A percentile compares a stretch with the other conserved stretches of the same genome.
phyloP scores from a whole-genome alignment of 352 stramenopile genomes.

The Phytophthora sojae region DNA sequence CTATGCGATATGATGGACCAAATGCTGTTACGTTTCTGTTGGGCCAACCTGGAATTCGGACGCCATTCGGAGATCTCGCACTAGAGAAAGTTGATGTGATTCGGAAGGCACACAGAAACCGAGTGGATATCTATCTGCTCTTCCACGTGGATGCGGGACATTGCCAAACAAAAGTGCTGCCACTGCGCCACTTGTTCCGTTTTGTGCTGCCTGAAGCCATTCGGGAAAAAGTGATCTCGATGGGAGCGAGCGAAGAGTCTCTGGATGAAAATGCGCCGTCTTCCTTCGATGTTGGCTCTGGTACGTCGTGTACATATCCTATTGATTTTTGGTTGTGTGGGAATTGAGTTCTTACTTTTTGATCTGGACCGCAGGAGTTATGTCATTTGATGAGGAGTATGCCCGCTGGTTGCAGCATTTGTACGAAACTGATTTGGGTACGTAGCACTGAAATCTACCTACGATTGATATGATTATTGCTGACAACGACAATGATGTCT shows the following conservation, averaged over 20 bases:
- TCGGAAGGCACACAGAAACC: conserved; percentile 54
- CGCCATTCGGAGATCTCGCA: conserved; percentile 79
- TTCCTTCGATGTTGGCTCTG: conserved; percentile 64
- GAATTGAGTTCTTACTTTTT: conserved; percentile 4
- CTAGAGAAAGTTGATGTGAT: conserved; percentile 89
- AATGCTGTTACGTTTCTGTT: conserved; percentile 73
- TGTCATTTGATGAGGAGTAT: conserved; percentile 90
- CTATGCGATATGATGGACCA: conserved; percentile 74
- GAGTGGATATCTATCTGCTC: conserved; percentile 77
- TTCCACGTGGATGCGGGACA: conserved; percentile 75
- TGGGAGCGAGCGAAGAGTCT: conserved; percentile 78
- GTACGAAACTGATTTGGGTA: conserved; percentile 88
- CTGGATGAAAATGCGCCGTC: conserved; percentile 70
- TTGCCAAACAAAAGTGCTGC: conserved; percentile 63
- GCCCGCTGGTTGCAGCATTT: conserved; percentile 87
- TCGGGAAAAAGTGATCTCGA: conserved; percentile 67
- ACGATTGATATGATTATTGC: not conserved
- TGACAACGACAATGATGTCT: conserved; percentile 2
- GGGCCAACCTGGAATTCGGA: conserved; percentile 67
- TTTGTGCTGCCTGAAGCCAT: conserved; percentile 74
- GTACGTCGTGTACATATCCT: conserved; percentile 20
- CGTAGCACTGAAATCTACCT: conserved; percentile 15
- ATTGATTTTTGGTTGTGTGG: not conserved
- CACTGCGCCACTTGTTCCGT: conserved; percentile 78
- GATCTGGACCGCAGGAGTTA: conserved; percentile 21